These are phyloP conservation scores for Eremochloa ophiuroides DNA, from an alignment of 176 grass and related monocot genomes.

Conservation along the genomic window DNA sequence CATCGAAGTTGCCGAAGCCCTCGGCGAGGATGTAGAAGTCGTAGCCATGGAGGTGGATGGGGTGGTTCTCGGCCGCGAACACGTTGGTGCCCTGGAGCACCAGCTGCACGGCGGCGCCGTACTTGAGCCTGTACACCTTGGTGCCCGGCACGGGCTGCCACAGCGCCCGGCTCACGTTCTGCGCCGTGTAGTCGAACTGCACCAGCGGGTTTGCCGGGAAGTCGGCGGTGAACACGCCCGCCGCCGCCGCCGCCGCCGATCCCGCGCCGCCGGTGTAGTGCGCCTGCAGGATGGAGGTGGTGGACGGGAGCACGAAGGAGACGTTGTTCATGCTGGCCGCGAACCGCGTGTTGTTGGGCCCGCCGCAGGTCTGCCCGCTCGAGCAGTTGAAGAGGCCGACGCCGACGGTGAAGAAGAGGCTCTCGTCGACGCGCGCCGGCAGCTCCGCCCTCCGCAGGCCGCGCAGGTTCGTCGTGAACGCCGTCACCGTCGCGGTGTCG, in stretches of 20 bases:
- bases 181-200: slow-evolving; percentile 77
- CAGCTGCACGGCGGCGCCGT: slow-evolving; percentile 67
- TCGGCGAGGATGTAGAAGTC: slow-evolving; percentile 86
- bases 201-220: slow-evolving; percentile 75
- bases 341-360: slow-evolving; percentile 80
- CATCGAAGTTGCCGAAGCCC: slow-evolving; percentile 80
- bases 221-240: slow-evolving; percentile 64
- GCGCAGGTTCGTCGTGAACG: slow-evolving; percentile 54
- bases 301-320: slow-evolving; percentile 74
- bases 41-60: slow-evolving; percentile 91
- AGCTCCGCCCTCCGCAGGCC: slow-evolving; percentile 40
- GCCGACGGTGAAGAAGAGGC: slow-evolving; percentile 90
- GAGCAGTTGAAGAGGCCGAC: slow-evolving; percentile 76
- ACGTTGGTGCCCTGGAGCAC: slow-evolving; percentile 90
- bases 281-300: slow-evolving; percentile 70
- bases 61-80: slow-evolving; percentile 89
- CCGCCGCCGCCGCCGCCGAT: background rate
- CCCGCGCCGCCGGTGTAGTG: slow-evolving; percentile 32
- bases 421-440: slow-evolving; percentile 50
- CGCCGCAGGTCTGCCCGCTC: slow-evolving; percentile 38
- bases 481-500: slow-evolving; percentile 56
- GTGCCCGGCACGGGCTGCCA: slow-evolving; percentile 75
- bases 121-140: slow-evolving; percentile 74
- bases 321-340: slow-evolving; percentile 88
- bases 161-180: slow-evolving; percentile 61